phyloP scores from a whole-genome alignment of 2,329 filamentous ascomycete species.

The Dothideomycetes sp. region DNA sequence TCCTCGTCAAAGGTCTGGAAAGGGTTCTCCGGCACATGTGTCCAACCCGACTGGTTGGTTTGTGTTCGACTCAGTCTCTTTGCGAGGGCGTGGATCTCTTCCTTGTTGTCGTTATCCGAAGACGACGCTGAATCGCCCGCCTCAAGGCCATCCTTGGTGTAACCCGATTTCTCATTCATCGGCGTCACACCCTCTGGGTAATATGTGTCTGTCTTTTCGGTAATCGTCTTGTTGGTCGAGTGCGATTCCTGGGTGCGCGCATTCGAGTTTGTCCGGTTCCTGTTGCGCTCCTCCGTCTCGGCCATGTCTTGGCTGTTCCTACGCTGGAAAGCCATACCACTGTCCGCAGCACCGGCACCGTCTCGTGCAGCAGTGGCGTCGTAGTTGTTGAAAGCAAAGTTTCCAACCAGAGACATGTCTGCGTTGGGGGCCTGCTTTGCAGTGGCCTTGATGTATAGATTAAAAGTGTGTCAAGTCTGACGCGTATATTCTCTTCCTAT shows the following conservation, averaged over 20 bases:
- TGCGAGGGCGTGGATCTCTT: constrained; percentile 5
- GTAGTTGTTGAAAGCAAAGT: constrained; percentile 29
- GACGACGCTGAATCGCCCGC: constrained; percentile 5
- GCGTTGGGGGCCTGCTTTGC: background rate
- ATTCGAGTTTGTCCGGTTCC: background rate
- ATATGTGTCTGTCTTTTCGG: constrained; percentile 12
- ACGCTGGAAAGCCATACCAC: constrained; percentile 18
- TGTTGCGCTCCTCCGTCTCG: constrained; percentile 1
- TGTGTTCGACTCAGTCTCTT: constrained; percentile 4
- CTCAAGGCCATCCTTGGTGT: constrained; percentile 4
- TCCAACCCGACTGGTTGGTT: background rate
- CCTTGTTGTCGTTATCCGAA: constrained; percentile 2
- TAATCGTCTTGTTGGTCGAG: constrained; percentile 7
- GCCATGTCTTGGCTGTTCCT: constrained; percentile 3
- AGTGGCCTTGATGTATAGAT: too few relatives aligned
- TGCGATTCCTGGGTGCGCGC: too few relatives aligned
- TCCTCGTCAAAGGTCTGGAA: constrained; percentile 26
- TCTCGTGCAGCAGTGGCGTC: constrained; percentile 26
- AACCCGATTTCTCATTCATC: constrained; percentile 4
- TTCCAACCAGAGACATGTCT: constrained; percentile 32
- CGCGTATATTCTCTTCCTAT: too few relatives aligned
- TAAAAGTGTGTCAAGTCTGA: too few relatives aligned
- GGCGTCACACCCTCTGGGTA: constrained; percentile 11
- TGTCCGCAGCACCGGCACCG: constrained; percentile 21
- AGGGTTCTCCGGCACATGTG: constrained; percentile 17